Conservation (phyloP, 192 early-diverging fungal genomes). For the Coemansia sp. region DNA sequence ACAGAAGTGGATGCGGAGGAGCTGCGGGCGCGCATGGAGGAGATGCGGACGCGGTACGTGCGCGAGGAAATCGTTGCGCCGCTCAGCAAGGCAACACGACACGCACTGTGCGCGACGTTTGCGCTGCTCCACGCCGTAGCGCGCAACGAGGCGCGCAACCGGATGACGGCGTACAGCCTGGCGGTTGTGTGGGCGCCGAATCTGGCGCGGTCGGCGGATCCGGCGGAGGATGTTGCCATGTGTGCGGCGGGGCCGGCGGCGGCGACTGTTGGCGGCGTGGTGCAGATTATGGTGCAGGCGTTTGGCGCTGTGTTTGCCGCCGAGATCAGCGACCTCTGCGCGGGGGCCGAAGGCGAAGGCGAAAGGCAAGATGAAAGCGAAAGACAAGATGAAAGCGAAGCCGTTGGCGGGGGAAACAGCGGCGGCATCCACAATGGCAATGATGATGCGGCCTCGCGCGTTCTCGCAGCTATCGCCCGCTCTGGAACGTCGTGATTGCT, state of each 20-base stretch:
- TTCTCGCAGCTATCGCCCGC: no score
- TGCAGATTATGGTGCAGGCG: constrained; percentile 37
- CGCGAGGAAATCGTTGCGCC: constrained; percentile 26
- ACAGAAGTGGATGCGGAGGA: constrained; percentile 22
- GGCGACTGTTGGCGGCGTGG: constrained; percentile 32
- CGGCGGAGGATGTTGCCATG: constrained; percentile 48
- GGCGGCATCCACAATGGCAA: not conserved
- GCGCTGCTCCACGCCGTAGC: constrained; percentile 68
- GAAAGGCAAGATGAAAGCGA: constrained; percentile 11
- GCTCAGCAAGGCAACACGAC: constrained; percentile 33
- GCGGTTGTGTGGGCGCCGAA: constrained; percentile 88
- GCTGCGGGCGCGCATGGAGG: constrained; percentile 11
- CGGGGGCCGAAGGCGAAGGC: constrained; percentile 11
- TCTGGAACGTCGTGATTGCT: no score
- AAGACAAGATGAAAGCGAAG: constrained; percentile 28
- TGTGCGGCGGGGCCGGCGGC: constrained; percentile 24
- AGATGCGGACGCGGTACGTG: constrained; percentile 33
- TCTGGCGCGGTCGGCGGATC: constrained; percentile 59
- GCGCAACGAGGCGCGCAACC: constrained; percentile 61
- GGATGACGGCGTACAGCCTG: constrained; percentile 82
- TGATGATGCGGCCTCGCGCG: no score
- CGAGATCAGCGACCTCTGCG: constrained; percentile 22
- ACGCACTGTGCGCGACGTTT: constrained; percentile 29
- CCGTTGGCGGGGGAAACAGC: not conserved
- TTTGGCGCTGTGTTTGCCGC: constrained; percentile 35